Evolutionary conservation across 2,329 filamentous ascomycete species (phyloP).

Genomic region (Lojkania enalia): DNA sequence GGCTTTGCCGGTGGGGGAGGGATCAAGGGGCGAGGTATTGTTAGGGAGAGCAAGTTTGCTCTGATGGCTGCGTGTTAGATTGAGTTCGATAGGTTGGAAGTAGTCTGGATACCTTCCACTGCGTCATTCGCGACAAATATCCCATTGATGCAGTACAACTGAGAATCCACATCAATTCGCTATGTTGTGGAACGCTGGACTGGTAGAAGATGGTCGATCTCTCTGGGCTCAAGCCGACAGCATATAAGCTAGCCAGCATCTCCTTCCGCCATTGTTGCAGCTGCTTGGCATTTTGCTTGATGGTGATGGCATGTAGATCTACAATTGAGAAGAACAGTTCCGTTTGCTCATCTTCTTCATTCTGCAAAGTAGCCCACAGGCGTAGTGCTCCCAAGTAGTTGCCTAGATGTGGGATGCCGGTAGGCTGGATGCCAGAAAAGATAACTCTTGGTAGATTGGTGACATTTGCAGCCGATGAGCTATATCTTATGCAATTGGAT

Average conservation of each 20-base stretch:
- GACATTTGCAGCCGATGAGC: no score
- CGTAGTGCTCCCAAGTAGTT: conserved; percentile 91
- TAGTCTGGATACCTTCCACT: conserved; percentile 81
- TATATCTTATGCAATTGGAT: no score
- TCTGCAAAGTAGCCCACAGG: conserved; percentile 82
- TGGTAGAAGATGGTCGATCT: conserved; percentile 81
- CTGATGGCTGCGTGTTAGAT: conserved; percentile 12
- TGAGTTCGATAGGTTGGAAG: neutral
- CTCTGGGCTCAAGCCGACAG: conserved; percentile 80
- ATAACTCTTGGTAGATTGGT: conserved; percentile 49
- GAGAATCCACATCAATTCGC: conserved; percentile 96
- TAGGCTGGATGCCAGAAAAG: conserved; percentile 97
- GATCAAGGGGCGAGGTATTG: conserved; percentile 60
- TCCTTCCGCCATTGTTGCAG: conserved; percentile 71
- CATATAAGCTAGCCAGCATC: conserved; percentile 77
- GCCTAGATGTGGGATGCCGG: conserved; percentile 88
- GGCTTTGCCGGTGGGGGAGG: conserved; percentile 52
- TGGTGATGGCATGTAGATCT: conserved; percentile 90
- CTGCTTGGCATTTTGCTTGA: conserved; percentile 62
- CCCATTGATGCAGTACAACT: conserved; percentile 90
- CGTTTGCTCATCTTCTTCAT: conserved; percentile 59
- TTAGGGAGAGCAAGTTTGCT: conserved; percentile 72
- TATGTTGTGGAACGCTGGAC: conserved; percentile 74
- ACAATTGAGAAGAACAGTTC: conserved; percentile 84
- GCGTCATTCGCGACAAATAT: conserved; percentile 97